These are phyloP conservation scores for Talaromyces piceae DNA, from an alignment of 2,329 filamentous ascomycete genomes.

Conservation along the genomic window DNA sequence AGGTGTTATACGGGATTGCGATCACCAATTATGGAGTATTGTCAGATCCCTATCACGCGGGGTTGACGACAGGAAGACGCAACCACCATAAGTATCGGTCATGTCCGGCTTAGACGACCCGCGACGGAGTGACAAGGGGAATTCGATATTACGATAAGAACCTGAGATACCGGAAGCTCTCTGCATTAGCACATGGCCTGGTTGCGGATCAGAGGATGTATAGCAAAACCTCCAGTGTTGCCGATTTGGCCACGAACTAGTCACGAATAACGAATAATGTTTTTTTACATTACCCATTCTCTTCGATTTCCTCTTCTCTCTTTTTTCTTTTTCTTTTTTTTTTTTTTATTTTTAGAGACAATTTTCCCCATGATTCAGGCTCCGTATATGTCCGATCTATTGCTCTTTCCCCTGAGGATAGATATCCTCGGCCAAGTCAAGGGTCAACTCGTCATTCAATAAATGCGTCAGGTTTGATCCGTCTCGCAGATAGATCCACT, in stretches of 20 bases:
- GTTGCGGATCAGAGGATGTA: too few relatives aligned
- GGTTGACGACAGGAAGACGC: not conserved
- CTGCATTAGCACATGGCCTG: not conserved
- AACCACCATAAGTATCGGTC: not conserved
- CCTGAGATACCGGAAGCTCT: not conserved
- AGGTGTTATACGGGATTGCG: not conserved
- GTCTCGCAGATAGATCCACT: constrained; percentile 86
- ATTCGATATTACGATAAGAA: not conserved
- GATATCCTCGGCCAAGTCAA: constrained; percentile 48
- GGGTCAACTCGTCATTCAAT: constrained; percentile 65
- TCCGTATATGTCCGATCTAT: not conserved
- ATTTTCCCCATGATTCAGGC: too few relatives aligned
- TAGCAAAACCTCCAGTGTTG: not conserved
- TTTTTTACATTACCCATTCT: too few relatives aligned
- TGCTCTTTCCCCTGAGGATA: constrained; percentile 19
- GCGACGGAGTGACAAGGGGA: too few relatives aligned
- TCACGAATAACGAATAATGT: not conserved
- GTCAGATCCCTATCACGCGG: not conserved
- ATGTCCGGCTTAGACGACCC: not conserved
- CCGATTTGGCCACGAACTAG: not conserved
- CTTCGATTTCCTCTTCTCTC: too few relatives aligned
- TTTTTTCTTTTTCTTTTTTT: too few relatives aligned
- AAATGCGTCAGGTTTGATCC: constrained; percentile 67
- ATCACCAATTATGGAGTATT: not conserved
- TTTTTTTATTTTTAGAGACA: too few relatives aligned